These are phyloP conservation scores for Arthrobotrys megalospora DNA, from an alignment of 2,329 filamentous ascomycete genomes.

Conservation along the genomic window DNA sequence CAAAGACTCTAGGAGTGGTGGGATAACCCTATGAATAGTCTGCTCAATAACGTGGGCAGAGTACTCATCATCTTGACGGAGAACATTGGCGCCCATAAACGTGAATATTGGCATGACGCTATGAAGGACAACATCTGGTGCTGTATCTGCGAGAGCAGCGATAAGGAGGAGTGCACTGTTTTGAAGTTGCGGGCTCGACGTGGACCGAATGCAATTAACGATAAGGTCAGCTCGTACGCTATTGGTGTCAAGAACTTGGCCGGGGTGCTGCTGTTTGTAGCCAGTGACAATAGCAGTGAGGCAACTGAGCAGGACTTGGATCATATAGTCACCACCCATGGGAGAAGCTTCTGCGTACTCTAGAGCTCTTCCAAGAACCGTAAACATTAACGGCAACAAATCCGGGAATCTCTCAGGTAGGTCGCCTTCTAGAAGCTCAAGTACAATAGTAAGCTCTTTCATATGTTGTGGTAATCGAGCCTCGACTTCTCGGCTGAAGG, in stretches of 20 bases:
- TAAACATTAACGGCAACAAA: conserved; percentile 84
- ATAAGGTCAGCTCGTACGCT: conserved; percentile 89
- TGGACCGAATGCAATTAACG: conserved; percentile 93
- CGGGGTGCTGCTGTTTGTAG: conserved; percentile 39
- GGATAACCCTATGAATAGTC: conserved; percentile 94
- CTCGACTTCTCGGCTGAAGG: conserved; percentile 73
- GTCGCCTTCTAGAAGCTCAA: conserved; percentile 89
- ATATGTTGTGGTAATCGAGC: conserved; percentile 68
- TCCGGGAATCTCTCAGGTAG: conserved; percentile 81
- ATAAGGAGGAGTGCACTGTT: conserved; percentile 91
- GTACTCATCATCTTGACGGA: conserved; percentile 95
- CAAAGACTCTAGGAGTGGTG: conserved; percentile 88
- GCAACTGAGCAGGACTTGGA: conserved; percentile 79
- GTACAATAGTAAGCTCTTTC: conserved; percentile 84
- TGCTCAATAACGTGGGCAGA: conserved; percentile 96
- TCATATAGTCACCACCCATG: conserved; percentile 79
- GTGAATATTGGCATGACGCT: conserved; percentile 99
- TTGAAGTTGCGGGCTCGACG: conserved; percentile 91
- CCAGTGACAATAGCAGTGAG: conserved; percentile 82
- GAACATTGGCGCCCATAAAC: conserved; percentile 92
- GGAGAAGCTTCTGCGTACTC: conserved; percentile 87
- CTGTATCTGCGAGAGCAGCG: conserved; percentile 86
- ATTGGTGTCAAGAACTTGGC: conserved; percentile 76
- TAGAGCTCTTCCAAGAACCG: conserved; percentile 81
- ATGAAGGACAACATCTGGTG: conserved; percentile 91